Percentiles rank a stretch among this genome's conserved stretches.
phyloP scores from a whole-genome alignment of 371 early-diverging fungal species.

The Mucor velutinosus region DNA sequence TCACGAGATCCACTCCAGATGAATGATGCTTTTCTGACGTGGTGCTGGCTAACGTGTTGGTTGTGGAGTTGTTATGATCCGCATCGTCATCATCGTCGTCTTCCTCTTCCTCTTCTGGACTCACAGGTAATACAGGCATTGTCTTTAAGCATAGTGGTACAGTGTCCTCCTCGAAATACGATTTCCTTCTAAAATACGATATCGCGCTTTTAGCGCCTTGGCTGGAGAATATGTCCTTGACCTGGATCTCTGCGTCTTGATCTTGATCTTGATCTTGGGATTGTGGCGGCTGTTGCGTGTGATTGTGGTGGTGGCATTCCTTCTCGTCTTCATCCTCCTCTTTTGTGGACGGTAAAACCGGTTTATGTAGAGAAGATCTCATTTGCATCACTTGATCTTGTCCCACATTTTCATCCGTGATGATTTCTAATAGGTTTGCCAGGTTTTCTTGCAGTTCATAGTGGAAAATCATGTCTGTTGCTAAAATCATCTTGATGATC shows the following conservation, averaged over 20 bases:
- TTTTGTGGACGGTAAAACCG: conserved; percentile 21
- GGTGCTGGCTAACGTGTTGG: background rate
- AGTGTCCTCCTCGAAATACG: conserved; percentile 34
- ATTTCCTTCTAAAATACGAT: conserved; percentile 31
- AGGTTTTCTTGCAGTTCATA: conserved; percentile 77
- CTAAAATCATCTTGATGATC: conserved; percentile 71
- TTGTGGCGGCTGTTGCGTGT: background rate
- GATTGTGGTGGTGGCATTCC: background rate
- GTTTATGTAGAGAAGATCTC: conserved; percentile 15
- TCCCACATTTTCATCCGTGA: conserved; percentile 13
- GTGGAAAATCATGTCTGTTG: conserved; percentile 91
- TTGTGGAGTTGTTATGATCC: background rate
- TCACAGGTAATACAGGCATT: conserved; percentile 20
- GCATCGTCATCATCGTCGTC: conserved; percentile 5
- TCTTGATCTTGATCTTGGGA: background rate
- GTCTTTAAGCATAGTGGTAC: conserved; percentile 17
- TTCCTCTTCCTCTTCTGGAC: conserved; percentile 24
- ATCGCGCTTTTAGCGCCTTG: conserved; percentile 45
- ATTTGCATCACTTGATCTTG: conserved; percentile 3
- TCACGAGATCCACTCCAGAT: conserved; percentile 16
- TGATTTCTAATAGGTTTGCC: conserved; percentile 39
- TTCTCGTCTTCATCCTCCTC: conserved; percentile 30
- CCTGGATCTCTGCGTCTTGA: conserved; percentile 16
- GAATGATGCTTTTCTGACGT: conserved; percentile 4
- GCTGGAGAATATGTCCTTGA: conserved; percentile 42